A percentile compares a stretch with the other conserved stretches of the same genome.
These are phyloP conservation scores for Lolium perenne DNA, from an alignment of 176 grass and related monocot genomes.

Conservation along the genomic window DNA sequence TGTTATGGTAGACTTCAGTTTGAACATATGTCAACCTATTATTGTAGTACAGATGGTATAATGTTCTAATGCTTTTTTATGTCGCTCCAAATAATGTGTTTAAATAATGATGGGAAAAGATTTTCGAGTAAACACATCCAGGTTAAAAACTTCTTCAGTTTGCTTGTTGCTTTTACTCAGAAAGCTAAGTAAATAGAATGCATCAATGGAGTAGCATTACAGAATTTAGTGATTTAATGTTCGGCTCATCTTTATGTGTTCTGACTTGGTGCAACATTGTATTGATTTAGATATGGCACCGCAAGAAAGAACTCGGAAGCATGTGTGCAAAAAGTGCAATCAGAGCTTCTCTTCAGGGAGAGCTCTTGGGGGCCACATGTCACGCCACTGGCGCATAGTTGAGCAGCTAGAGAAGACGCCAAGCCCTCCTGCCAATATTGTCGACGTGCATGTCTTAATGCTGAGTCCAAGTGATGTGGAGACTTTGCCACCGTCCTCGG, in stretches of 20 bases:
- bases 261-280: constrained; percentile 20
- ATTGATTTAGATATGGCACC: constrained; percentile 37
- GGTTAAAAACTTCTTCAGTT: not conserved
- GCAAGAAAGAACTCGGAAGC: constrained; percentile 27
- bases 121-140: not conserved
- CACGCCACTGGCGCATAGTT: constrained; percentile 33
- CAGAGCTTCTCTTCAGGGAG: constrained; percentile 53
- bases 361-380: constrained; percentile 66
- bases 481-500: not conserved
- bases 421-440: not conserved
- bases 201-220: not conserved
- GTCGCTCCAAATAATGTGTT: constrained; percentile 5
- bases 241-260: constrained; percentile 15
- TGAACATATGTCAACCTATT: not conserved
- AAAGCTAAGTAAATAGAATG: not conserved
- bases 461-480: constrained; percentile 34
- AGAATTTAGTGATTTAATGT: not conserved
- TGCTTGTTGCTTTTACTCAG: not conserved
- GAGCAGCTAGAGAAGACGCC: constrained; percentile 30
- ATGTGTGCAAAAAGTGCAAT: constrained; percentile 49
- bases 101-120: not conserved
- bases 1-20: not conserved
- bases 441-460: constrained; percentile 10
- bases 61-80: not conserved
- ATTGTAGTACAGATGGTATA: not conserved